Base-by-base conservation (phyloP, 2,329 filamentous ascomycete species). In the Cladophialophora psammophila region DNA sequence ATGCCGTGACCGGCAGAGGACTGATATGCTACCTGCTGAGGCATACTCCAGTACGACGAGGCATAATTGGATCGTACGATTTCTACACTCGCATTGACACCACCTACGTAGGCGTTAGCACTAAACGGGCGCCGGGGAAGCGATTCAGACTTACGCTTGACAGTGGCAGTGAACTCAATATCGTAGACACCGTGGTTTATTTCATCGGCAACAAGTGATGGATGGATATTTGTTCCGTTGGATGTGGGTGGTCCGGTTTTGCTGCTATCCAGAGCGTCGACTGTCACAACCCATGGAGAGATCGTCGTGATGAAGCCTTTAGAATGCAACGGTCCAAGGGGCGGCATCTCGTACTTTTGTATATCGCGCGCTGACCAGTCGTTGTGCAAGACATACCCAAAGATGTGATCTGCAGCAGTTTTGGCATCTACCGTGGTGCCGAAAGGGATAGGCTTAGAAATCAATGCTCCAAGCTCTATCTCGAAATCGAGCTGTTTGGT, bases 361-460 rank as follows among this genome's bases (percentile, higher is more conserved):
- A 65, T 65, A 40, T 65, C 63, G 32, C 63, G 45, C 15, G 63
- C 63, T 8, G 63, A 65, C 92, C 92, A 95, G 78, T 95, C 92
- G 73, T 95, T 95, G 83, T 94, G 86, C 63, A 95, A 79, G 0
- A 94, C 91, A 26, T 92, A 84, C 9, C 92, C 92, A 74, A 94
- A 94, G 32, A 95, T 83, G 73, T 88, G 84, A 31, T 91, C 85
- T 59, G 89, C 87, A 0, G 91, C 91, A 50, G 88, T 79, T 1
- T 81, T 79, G 20, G 93, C 84, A 0, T 82, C 77, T 20, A 94
- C 83, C 0, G 87, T 84, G 60, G 85, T 79, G 5, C 91, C 91
- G 72, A 91, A 81, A 1, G 83, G 77, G 73, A 90, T 93, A 0
- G 84, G 80, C 55, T 80, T 85, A 75, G 86, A 87, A 8, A 94